Evolutionary conservation across 805 yeast species (phyloP).

Genomic region (Yueomyces sp.): DNA sequence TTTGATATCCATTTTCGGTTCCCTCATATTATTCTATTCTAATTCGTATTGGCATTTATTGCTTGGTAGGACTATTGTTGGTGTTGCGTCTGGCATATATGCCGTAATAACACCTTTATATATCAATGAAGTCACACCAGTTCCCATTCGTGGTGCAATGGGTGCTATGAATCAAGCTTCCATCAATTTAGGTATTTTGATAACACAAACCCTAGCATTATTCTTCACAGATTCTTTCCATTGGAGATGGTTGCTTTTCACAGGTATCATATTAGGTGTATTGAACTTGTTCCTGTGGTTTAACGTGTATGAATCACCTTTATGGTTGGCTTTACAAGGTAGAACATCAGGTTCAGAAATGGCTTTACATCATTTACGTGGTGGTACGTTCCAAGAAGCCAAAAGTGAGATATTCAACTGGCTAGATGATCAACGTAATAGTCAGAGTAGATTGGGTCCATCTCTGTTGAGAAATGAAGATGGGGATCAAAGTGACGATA

Average conservation of each 20-base stretch:
- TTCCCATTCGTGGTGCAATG: constrained; percentile 51
- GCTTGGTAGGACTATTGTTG: constrained; percentile 65
- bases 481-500: background rate
- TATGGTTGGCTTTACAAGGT: constrained; percentile 44
- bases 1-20: constrained; percentile 43
- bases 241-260: constrained; percentile 65
- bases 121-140: constrained; percentile 70
- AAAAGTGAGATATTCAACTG: constrained; percentile 12
- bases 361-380: constrained; percentile 26
- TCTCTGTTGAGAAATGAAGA: background rate
- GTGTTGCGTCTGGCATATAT: constrained; percentile 78
- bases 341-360: constrained; percentile 26
- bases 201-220: constrained; percentile 67
- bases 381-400: constrained; percentile 11
- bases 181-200: constrained; percentile 71
- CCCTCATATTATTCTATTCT: constrained; percentile 42
- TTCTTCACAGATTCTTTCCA: constrained; percentile 45
- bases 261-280: constrained; percentile 43
- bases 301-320: constrained; percentile 62
- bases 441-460: background rate
- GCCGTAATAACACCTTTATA: constrained; percentile 76
- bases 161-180: constrained; percentile 87
- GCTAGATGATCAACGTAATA: constrained; percentile 4
- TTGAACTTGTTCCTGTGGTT: constrained; percentile 32
- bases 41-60: constrained; percentile 31